These are phyloP conservation scores for Hanseniaspora sp. DNA, from an alignment of 1,139 yeast genomes.

Conservation along the genomic window DNA sequence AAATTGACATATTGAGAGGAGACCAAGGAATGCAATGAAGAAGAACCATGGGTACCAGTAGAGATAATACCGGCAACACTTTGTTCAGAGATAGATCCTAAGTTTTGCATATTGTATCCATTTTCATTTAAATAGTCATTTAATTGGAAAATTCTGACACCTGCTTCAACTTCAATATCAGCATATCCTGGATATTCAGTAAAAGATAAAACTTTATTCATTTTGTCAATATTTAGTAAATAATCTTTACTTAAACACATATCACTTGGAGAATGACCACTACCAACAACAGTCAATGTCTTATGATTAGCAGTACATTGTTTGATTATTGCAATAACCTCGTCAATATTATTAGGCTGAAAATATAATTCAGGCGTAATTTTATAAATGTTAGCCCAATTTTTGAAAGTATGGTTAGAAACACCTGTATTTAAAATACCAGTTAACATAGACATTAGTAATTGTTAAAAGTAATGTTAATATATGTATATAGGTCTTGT, in stretches of 20 bases:
- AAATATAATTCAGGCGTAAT: slow-evolving; percentile 68
- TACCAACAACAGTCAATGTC: slow-evolving; percentile 77
- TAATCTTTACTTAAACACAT: slow-evolving; percentile 79
- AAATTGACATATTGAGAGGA: slow-evolving; percentile 77
- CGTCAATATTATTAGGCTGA: slow-evolving; percentile 59
- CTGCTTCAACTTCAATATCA: slow-evolving; percentile 89
- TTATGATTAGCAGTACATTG: slow-evolving; percentile 50
- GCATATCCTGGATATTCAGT: slow-evolving; percentile 50
- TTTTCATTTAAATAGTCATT: slow-evolving; percentile 53
- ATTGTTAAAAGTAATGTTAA: background rate
- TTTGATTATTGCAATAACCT: slow-evolving; percentile 52
- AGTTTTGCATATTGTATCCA: slow-evolving; percentile 73
- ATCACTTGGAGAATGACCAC: slow-evolving; percentile 92
- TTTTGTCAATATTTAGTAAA: slow-evolving; percentile 76
- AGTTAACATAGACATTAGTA: slow-evolving; percentile 1
- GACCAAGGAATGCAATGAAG: slow-evolving; percentile 83
- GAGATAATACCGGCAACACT: slow-evolving; percentile 88
- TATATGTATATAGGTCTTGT: too few species aligned
- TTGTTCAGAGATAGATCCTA: slow-evolving; percentile 92
- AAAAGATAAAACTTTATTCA: slow-evolving; percentile 44
- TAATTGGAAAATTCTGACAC: slow-evolving; percentile 68
- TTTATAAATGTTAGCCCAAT: slow-evolving; percentile 87
- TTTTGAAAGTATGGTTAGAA: slow-evolving; percentile 33
- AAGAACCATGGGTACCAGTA: slow-evolving; percentile 94
- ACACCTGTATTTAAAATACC: slow-evolving; percentile 7